Conservation (phyloP, 352 stramenopile species). For the Globisporangium viniferum region DNA sequence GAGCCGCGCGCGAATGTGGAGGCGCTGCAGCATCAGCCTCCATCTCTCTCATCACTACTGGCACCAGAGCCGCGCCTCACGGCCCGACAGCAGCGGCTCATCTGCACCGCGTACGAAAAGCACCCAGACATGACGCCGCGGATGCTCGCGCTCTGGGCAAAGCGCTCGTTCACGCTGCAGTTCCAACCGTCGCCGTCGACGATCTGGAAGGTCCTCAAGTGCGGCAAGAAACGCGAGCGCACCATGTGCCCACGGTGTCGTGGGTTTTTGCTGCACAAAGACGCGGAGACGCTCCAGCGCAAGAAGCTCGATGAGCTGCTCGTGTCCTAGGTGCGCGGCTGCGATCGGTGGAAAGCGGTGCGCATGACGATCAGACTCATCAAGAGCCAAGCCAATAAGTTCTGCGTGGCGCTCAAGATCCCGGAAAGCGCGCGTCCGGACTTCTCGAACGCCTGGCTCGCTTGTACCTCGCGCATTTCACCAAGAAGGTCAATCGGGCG, state of each 20-base stretch:
- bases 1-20: too few relatives aligned
- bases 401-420: slow-evolving; percentile 34
- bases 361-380: slow-evolving; percentile 26
- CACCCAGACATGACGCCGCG: slow-evolving; percentile 13
- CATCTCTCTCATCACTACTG: too few relatives aligned
- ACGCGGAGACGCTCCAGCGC: slow-evolving; percentile 25
- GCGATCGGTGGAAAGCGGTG: slow-evolving; percentile 21
- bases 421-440: slow-evolving; percentile 26
- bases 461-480: too few relatives aligned
- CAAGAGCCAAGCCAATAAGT: slow-evolving; percentile 31
- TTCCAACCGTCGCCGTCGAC: slow-evolving; percentile 10
- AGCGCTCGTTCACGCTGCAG: slow-evolving; percentile 8
- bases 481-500: too few relatives aligned
- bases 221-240: not conserved
- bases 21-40: too few relatives aligned
- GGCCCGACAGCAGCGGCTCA: slow-evolving; percentile 3
- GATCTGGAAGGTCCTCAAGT: slow-evolving; percentile 12
- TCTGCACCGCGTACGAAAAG: not conserved
- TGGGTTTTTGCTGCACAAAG: not conserved
- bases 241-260: too few relatives aligned
- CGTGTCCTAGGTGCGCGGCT: slow-evolving; percentile 35
- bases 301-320: slow-evolving; percentile 49
- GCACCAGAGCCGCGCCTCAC: not conserved
- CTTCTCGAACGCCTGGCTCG: slow-evolving; percentile 65
- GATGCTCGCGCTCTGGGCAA: slow-evolving; percentile 12